Conservation (phyloP, 2,329 filamentous ascomycete species). For the Phoma sp. region DNA sequence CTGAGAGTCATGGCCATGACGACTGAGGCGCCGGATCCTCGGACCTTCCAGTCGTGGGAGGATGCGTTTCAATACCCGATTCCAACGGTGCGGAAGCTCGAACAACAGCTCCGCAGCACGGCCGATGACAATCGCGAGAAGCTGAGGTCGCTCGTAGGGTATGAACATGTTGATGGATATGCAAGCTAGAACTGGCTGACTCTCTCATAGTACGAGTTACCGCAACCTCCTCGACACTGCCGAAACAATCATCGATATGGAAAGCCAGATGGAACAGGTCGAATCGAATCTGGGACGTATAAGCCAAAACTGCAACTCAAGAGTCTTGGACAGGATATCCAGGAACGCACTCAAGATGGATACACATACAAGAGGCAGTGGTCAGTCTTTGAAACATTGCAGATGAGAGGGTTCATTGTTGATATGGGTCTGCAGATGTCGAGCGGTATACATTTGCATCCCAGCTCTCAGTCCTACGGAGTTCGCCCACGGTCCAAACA, state of each 20-base stretch:
- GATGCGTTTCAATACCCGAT: constrained; percentile 72
- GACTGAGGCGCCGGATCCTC: constrained; percentile 63
- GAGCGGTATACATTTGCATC: constrained; percentile 58
- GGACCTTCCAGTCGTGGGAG: constrained; percentile 66
- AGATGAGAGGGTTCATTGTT: constrained; percentile 20
- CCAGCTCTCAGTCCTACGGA: constrained; percentile 64
- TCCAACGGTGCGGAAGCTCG: constrained; percentile 66
- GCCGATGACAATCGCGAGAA: constrained; percentile 70
- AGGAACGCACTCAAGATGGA: constrained; percentile 62
- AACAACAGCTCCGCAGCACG: constrained; percentile 68
- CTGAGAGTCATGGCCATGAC: constrained; percentile 50
- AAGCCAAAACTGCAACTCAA: constrained; percentile 77
- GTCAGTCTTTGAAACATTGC: constrained; percentile 36
- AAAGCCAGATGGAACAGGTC: constrained; percentile 74
- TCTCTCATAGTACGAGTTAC: constrained; percentile 67
- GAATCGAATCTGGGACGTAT: constrained; percentile 75
- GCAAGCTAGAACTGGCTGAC: constrained; percentile 2
- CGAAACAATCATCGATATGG: constrained; percentile 92
- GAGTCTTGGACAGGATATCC: constrained; percentile 70
- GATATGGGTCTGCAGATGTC: constrained; percentile 43
- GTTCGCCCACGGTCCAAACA: constrained; percentile 60
- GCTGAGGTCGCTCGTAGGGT: constrained; percentile 71
- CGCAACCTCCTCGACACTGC: constrained; percentile 90
- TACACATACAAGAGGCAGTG: constrained; percentile 49
- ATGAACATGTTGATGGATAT: constrained; percentile 30